Evolutionary conservation across 2,329 filamentous ascomycete genomes (phyloP), one percentile per base, ranked within the genome.

Genomic region (Trichoderma oligosporum): DNA sequence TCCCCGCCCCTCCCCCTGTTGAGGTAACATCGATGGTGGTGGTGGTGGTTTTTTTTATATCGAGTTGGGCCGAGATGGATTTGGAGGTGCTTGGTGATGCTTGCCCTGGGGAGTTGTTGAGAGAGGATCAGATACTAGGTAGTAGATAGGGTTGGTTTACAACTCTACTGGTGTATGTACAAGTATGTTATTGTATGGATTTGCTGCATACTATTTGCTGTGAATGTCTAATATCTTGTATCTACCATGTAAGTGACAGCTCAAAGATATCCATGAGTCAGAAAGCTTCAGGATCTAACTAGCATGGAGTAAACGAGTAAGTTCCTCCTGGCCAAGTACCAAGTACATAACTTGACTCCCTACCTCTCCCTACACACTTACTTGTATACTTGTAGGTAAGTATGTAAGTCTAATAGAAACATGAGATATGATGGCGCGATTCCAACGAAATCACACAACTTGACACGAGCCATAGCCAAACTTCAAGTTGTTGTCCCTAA

Each of bases 381-480:
- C n/a, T n/a, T n/a, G n/a, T n/a, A n/a, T n/a, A n/a, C n/a, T n/a
- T n/a, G n/a, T n/a, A n/a, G n/a, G n/a, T n/a, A n/a, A 24, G 20
- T 18, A 8, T 54, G 39, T 35, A 54, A 44, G 39, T 54, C n/a
- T 18, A n/a, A 27, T n/a, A 6, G 9, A 22, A 35, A 54, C 39
- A 44, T 12, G 49, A 54, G 20, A 44, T 7, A 4, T 11, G n/a
- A 36, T 54, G 49, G 49, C 35, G 49, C 49, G 27, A 45, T 54
- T 11, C 29, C 12, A 33, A 38, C 18, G 24, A 9, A 36, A 44
- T 54, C 49, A 45, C 20, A 27, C 39, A 54, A 44, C 25, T 4
- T 42, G 22, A 9, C 44, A 25, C 24, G 24, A 14, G 14, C 24
- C n/a, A 45, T 8, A 39, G 14, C 7, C 9, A 25, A 7, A 54